Base-by-base conservation (phyloP, 257 asterid species). In the Solanum paucissectum region DNA sequence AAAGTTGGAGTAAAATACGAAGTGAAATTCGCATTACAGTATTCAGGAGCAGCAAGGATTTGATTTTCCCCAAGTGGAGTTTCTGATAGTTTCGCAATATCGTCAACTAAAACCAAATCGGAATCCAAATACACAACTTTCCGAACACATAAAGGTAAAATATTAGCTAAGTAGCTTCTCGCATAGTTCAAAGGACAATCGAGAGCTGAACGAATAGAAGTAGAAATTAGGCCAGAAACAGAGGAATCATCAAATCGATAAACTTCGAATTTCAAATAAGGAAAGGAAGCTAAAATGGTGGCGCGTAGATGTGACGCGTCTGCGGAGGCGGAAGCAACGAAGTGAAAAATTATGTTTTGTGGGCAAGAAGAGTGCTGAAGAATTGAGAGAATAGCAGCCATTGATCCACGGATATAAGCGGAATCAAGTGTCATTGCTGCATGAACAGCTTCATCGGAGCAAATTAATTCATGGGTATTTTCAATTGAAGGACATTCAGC, bases 131-230 rank as follows among this genome's bases (percentile, higher is more conserved):
- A 97, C 8, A 97, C 98, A 18, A 93, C 93, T 83, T 96, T 95
- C 76, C 84, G 69, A 81, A 96, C 98, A 87, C 98, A 96, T 0
- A 90, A 68, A 2, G 98, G 99, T 42, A 97, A 89, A 66, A 97
- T 91, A 71, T 89, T 91, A 7, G 99, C 97, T 49, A 97, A 89
- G 93, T 97, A 97, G 89, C 95, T 94, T 2, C 99, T 92, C 7
- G 99, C 99, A 83, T 97, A 96, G 92, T 96, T 96, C 27, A 96
- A 94, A 1, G 99, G 97, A 85, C 98, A 95, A 88, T 96, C 99
- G 4, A 97, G 94, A 66, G 99, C 99, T 9, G 98, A 95, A 16
- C 98, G 98, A 90, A 97, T 97, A 37, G 99, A 97, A 38, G 99
- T 95, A 42, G 98, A 97, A 88, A 97, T 97, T 1, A 97, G 89